Conservation (phyloP, 2,329 filamentous ascomycete species). For the Alternaria alternata region DNA sequence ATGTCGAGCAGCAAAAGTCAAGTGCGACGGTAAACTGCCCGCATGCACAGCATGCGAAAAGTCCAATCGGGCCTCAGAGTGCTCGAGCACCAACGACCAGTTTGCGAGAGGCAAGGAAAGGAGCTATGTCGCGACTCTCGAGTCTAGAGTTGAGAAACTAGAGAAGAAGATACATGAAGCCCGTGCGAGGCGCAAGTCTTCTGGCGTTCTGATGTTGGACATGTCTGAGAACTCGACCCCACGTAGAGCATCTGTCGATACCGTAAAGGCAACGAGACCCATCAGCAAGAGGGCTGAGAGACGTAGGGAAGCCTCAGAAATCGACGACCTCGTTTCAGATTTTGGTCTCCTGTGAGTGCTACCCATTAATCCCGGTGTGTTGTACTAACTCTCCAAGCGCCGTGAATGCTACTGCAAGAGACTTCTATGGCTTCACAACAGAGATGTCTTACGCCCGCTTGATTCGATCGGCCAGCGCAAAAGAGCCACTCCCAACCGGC, state of each 20-base stretch:
- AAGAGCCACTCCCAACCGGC: constrained; percentile 73
- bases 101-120: constrained; percentile 95
- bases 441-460: constrained; percentile 93
- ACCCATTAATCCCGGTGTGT: neutral
- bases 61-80: constrained; percentile 84
- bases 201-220: constrained; percentile 73
- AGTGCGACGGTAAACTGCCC: constrained; percentile 95
- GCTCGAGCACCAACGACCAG: constrained; percentile 93
- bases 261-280: constrained; percentile 41
- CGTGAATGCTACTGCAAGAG: constrained; percentile 91
- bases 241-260: constrained; percentile 54
- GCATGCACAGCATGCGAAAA: constrained; percentile 96
- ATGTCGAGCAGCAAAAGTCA: constrained; percentile 92
- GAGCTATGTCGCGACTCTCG: constrained; percentile 96
- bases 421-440: constrained; percentile 87
- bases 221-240: constrained; percentile 61
- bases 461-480: constrained; percentile 81
- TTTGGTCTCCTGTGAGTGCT: constrained; percentile 82
- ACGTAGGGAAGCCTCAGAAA: constrained; percentile 78
- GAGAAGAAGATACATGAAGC: constrained; percentile 74
- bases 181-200: constrained; percentile 75
- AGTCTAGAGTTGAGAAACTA: constrained; percentile 86
- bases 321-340: constrained; percentile 90
- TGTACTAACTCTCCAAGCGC: constrained; percentile 63
- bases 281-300: constrained; percentile 55